Evolutionary conservation across 2,329 filamentous ascomycete species (phyloP).

Genomic region (Nannizziopsis barbatae): DNA sequence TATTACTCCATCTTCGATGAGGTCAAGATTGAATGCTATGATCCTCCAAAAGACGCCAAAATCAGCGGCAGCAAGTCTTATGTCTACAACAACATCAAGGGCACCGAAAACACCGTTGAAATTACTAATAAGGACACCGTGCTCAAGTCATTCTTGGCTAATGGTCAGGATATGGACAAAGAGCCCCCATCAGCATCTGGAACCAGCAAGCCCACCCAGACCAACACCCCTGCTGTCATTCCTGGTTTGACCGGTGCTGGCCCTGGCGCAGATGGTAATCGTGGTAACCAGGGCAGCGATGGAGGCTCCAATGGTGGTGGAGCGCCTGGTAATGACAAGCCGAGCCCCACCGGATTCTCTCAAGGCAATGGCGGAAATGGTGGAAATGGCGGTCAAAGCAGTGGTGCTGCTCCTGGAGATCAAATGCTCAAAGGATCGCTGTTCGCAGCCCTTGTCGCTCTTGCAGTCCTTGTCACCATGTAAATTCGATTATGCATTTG

Average conservation of each 20-base stretch:
- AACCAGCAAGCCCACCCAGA: constrained; percentile 22
- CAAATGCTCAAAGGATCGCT: constrained; percentile 35
- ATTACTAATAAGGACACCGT: constrained; percentile 65
- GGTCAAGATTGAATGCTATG: constrained; percentile 76
- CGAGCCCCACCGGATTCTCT: constrained; percentile 23
- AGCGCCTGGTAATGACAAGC: constrained; percentile 16
- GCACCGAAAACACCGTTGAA: constrained; percentile 64
- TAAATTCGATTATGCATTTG: constrained; percentile 22
- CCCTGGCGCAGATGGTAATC: constrained; percentile 22
- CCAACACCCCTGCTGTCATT: constrained; percentile 21
- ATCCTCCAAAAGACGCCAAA: constrained; percentile 60
- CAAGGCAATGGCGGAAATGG: constrained; percentile 17
- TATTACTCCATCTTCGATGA: constrained; percentile 73
- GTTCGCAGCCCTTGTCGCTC: constrained; percentile 38
- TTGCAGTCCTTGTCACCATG: constrained; percentile 36
- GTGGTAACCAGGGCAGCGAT: constrained; percentile 15
- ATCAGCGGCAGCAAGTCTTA: constrained; percentile 55
- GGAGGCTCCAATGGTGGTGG: constrained; percentile 17
- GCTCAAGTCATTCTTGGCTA: constrained; percentile 68
- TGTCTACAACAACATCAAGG: constrained; percentile 54
- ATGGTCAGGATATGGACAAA: constrained; percentile 60
- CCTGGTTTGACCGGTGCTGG: constrained; percentile 28
- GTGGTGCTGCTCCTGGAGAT: constrained; percentile 29
- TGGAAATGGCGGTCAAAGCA: constrained; percentile 12
- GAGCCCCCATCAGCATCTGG: constrained; percentile 30